Evolutionary conservation across 208 protist genomes (phyloP), one percentile per base, ranked within the genome.

Genomic region (Trichomonas tenax): DNA sequence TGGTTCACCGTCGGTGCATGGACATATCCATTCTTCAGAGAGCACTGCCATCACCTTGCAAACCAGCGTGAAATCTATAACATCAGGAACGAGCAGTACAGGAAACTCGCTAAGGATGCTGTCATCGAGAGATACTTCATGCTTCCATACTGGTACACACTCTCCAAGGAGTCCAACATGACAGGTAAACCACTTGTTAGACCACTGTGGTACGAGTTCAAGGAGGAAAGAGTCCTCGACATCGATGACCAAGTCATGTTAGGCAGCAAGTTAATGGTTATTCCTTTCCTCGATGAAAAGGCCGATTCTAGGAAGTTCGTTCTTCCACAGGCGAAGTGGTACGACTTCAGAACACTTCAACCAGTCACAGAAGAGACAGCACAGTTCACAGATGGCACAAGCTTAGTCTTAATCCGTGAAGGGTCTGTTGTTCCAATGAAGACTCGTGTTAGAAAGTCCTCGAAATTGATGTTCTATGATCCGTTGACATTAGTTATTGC

Each of bases 11-110:
- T 98, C 0, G 82, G 40, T 15, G 98, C 98, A 21, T 97, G 98
- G 63, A 99, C 98, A 96, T 98, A 99, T 97, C 99, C 99, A 34
- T 99, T 99, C 98, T 99, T 99, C 97, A 98, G 99, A 46, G 98
- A 97, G 23, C 99, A 99, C 97, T 98, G 98, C 26, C 98, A 99
- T 96, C 97, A 99, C 48, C 98, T 99, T 48, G 99, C 99, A 17
- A 98, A 98, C 96, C 98, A 99, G 38, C 98, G 99, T 95, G 99
- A 99, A 97, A 99, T 99, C 48, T 99, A 98, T 98, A 98, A 98
- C n/a, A 99, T 99, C 96, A 44, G 46, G 4, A 98, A 97, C n/a
- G 97, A 98, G 45, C 81, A 88, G 36, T 93, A 93, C 84, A 97
- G 72, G 11, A 15, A 31, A 0, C 11, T 93, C n/a, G 97, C 98